Evolutionary conservation across 768 basidiomycete genomes (phyloP), one percentile per base, ranked within the genome.

Genomic region (Agrocybe chaxingu): DNA sequence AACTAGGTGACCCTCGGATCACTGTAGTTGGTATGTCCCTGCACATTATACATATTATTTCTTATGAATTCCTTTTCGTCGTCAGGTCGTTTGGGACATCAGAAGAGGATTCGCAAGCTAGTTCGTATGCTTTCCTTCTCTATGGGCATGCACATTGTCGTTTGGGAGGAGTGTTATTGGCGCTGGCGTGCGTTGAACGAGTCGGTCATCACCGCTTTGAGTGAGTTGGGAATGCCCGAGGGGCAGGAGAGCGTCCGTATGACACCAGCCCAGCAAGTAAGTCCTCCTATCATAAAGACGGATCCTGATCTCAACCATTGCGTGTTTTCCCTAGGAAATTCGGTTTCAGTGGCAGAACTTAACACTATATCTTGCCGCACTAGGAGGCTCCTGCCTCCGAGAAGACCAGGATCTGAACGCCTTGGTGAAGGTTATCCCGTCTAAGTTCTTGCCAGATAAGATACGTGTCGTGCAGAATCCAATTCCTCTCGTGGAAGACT

Each of bases 341-440:
- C 79, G 84, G 37, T 79, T 75, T 34, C 87, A 92, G 57, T 97
- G 93, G 92, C 85, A 89, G 59, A 92, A 94, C 61, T 70, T 92
- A 9, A 85, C 88, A 0, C 68, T 92, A 18, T 90, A 87, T 66
- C 71, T 95, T 35, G 82, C 89, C 3, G 80, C 88, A 0, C 76
- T 85, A n/a, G 83, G 84, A 34, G 86, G 87, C 4, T 71, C 80
- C 5, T 86, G 86, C 53, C 68, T 81, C 13, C 69, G 73, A 36
- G 80, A 86, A 11, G 69, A 73, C 39, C 73, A 77, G 31, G 72
- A 82, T 37, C 65, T 76, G 32, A 66, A 68, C n/a, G 71, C 75
- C 18, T 67, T 90, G 18, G 69, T 76, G 12, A 59, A 72, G 7
- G 70, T 84, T 34, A 76, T 90, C 46, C 81, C 87, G 0, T 52